Evolutionary conservation across 176 grass and related monocot species (phyloP).

Genomic region (Ananas comosus): DNA sequence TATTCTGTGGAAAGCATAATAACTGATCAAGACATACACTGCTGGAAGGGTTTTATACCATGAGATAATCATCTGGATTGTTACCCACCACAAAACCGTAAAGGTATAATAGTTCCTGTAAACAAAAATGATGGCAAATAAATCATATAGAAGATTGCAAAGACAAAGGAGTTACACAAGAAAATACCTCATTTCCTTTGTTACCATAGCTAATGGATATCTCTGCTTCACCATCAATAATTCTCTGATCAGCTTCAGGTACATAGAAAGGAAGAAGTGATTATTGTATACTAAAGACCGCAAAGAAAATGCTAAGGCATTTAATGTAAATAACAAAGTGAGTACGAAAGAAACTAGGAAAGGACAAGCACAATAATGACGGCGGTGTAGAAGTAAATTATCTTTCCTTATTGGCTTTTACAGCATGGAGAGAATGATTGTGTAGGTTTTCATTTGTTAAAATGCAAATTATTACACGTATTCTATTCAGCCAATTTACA

Average conservation of each 20-base stretch:
- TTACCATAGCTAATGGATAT: slow-evolving; percentile 91
- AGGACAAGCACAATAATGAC: background rate
- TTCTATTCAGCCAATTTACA: background rate
- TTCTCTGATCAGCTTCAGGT: slow-evolving; percentile 46
- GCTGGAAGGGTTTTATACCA: slow-evolving; percentile 39
- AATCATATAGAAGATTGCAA: background rate
- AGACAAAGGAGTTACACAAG: background rate
- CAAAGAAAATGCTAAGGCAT: background rate
- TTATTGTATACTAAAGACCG: background rate
- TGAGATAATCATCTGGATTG: slow-evolving; percentile 91
- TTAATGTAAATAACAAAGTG: background rate
- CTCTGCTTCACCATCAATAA: slow-evolving; percentile 51
- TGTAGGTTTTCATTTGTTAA: background rate
- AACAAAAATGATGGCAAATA: slow-evolving; percentile 10
- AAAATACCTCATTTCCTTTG: slow-evolving; percentile 91
- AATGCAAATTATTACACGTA: background rate
- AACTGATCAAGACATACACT: slow-evolving; percentile 20
- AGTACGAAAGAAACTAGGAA: background rate
- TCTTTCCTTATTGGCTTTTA: background rate
- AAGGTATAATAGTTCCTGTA: slow-evolving; percentile 81
- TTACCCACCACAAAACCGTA: slow-evolving; percentile 91
- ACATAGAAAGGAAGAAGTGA: slow-evolving; percentile 13
- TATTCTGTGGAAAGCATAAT: slow-evolving; percentile 11
- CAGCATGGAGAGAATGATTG: background rate
- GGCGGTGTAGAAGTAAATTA: background rate